These are phyloP conservation scores for Candida schatavii DNA, from an alignment of 805 yeast genomes.

Conservation along the genomic window DNA sequence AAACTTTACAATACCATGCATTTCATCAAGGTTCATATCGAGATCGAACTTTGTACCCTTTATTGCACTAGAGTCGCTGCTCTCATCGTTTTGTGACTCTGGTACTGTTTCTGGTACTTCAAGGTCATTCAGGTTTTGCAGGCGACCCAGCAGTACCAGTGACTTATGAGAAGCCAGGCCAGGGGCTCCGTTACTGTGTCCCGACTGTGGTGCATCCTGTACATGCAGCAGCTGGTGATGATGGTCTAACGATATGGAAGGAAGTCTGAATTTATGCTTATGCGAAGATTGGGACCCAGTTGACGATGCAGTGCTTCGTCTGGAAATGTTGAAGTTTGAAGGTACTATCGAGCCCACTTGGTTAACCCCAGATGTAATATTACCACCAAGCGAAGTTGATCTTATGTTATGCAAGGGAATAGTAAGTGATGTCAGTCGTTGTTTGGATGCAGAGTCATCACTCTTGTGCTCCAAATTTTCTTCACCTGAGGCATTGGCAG, in stretches of 20 bases:
- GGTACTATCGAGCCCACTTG: background rate
- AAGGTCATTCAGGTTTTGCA: background rate
- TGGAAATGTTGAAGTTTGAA: background rate
- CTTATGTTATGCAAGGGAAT: background rate
- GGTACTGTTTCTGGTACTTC: background rate
- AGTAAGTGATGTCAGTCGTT: conserved; percentile 6
- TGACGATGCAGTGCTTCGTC: conserved; percentile 1
- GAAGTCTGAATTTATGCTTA: conserved; percentile 36
- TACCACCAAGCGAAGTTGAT: background rate
- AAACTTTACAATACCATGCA: conserved; percentile 48
- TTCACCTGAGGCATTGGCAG: background rate
- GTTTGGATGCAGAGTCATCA: conserved; percentile 9
- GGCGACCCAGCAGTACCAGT: background rate
- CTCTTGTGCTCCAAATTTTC: background rate
- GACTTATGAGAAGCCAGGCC: background rate
- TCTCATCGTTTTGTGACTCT: background rate
- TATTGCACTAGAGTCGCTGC: background rate
- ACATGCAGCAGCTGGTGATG: conserved; percentile 2
- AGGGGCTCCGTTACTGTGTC: background rate
- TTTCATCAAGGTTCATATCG: conserved; percentile 48
- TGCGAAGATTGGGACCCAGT: conserved; percentile 10
- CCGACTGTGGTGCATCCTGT: background rate
- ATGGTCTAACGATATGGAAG: conserved; percentile 18
- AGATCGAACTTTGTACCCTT: conserved; percentile 28
- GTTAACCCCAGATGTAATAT: background rate